Percentiles rank a stretch among this genome's conserved stretches.
Conservation (phyloP, 306 rosid genomes). For the Amphicarpaea edgeworthii region DNA sequence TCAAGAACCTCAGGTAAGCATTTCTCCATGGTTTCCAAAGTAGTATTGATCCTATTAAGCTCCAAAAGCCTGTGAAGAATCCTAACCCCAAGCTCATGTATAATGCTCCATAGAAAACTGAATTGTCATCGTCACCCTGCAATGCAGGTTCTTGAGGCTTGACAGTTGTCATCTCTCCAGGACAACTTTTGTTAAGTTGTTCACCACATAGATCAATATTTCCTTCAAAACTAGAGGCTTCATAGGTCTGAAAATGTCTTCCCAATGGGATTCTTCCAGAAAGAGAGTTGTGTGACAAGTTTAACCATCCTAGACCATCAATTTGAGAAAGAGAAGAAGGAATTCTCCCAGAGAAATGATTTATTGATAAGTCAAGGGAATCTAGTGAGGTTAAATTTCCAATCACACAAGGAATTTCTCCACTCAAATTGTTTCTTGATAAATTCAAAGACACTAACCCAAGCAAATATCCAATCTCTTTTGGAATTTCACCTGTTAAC, state of each 20-base stretch:
- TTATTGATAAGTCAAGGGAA: neutral
- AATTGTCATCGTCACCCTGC: neutral
- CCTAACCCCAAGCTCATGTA: slow-evolving; percentile 30
- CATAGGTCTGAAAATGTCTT: neutral
- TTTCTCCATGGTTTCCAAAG: neutral
- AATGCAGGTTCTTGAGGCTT: neutral
- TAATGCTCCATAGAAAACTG: neutral
- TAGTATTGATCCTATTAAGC: neutral
- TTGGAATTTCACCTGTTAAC: neutral
- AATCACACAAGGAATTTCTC: neutral
- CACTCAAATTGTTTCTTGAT: neutral
- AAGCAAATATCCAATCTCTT: neutral
- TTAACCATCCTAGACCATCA: neutral
- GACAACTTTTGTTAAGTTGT: too few relatives aligned
- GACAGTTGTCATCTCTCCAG: neutral
- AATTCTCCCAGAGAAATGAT: neutral
- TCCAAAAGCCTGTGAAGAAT: slow-evolving; percentile 26
- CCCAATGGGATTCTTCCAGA: slow-evolving; percentile 15
- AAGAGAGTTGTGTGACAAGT: slow-evolving; percentile 1
- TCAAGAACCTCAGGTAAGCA: neutral
- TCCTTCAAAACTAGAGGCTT: neutral
- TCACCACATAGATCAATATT: too few relatives aligned
- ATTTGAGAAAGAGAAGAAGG: neutral
- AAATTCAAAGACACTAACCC: slow-evolving; percentile 4
- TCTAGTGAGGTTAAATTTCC: neutral